Conservation (phyloP, 75 land plant genomes). For the Sequoia sempervirens region DNA sequence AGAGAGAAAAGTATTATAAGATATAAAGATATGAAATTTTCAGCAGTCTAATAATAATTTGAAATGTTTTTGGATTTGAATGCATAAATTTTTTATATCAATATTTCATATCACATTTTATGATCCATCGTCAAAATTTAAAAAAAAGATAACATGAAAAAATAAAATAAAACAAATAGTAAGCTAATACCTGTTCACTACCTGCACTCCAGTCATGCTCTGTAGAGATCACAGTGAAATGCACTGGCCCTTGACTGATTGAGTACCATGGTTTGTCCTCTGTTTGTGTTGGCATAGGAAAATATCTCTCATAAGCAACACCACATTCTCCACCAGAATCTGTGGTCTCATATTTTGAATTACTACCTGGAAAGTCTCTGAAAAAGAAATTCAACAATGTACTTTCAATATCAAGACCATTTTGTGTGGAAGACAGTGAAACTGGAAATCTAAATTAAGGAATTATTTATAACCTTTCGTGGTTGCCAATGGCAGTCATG, state of each 20-base stretch:
- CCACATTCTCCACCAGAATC: slow-evolving; percentile 99
- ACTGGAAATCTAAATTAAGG: neutral
- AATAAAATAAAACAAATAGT: too few species aligned
- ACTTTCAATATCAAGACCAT: neutral
- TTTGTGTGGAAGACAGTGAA: neutral
- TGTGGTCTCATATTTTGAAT: slow-evolving; percentile 43
- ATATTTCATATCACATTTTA: too few species aligned
- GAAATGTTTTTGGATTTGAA: too few species aligned
- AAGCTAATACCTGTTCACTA: slow-evolving; percentile 64
- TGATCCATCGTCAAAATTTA: too few species aligned
- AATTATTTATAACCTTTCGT: slow-evolving; percentile 51
- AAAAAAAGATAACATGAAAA: too few species aligned
- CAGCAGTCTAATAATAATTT: too few species aligned
- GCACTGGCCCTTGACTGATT: slow-evolving; percentile 64
- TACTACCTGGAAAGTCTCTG: slow-evolving; percentile 58
- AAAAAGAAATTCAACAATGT: neutral
- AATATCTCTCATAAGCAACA: slow-evolving; percentile 80
- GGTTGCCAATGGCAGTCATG: slow-evolving; percentile 96
- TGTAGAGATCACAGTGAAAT: slow-evolving; percentile 83
- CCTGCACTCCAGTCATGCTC: slow-evolving; percentile 64
- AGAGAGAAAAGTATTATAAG: too few species aligned
- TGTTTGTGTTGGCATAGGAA: slow-evolving; percentile 70
- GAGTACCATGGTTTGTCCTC: slow-evolving; percentile 95
- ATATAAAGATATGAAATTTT: too few species aligned
- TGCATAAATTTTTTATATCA: too few species aligned